Evolutionary conservation across 345 rosid species (phyloP).

Genomic region (Noccaea caerulescens): DNA sequence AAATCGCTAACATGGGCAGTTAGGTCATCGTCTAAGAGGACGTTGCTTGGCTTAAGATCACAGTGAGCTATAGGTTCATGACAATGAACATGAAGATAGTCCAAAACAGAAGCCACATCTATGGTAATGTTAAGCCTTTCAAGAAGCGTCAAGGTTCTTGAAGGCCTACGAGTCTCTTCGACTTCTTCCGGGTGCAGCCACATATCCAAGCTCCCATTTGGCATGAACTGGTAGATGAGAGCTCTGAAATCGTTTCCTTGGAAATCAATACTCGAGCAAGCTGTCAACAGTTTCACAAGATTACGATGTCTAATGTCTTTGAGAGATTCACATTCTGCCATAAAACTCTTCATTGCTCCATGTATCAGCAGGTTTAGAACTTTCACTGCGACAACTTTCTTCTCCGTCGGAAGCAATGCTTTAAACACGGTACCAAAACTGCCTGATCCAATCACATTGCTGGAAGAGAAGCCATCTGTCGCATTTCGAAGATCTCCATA

Average conservation of each 20-base stretch:
- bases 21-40: neutral
- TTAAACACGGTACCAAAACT: neutral
- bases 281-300: constrained; percentile 40
- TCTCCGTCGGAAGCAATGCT: neutral
- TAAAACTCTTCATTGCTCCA: constrained; percentile 52
- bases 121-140: neutral
- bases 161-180: neutral
- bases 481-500: constrained; percentile 29
- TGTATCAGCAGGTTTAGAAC: constrained; percentile 46
- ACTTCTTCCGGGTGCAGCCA: constrained; percentile 11
- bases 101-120: neutral
- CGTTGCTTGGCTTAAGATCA: neutral
- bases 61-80: neutral
- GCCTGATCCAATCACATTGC: constrained; percentile 28
- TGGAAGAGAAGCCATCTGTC: constrained; percentile 33
- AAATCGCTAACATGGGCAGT: neutral
- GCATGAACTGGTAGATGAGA: constrained; percentile 34
- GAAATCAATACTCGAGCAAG: constrained; percentile 41
- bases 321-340: constrained; percentile 44
- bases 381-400: constrained; percentile 31
- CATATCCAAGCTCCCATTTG: constrained; percentile 31
- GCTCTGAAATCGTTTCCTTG: constrained; percentile 38
- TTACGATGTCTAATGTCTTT: too few species aligned
- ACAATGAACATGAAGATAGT: neutral
- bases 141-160: neutral